Evolutionary conservation across 1,284 basidiomycete genomes (phyloP).

Genomic region (Pisolithus thermaeus): DNA sequence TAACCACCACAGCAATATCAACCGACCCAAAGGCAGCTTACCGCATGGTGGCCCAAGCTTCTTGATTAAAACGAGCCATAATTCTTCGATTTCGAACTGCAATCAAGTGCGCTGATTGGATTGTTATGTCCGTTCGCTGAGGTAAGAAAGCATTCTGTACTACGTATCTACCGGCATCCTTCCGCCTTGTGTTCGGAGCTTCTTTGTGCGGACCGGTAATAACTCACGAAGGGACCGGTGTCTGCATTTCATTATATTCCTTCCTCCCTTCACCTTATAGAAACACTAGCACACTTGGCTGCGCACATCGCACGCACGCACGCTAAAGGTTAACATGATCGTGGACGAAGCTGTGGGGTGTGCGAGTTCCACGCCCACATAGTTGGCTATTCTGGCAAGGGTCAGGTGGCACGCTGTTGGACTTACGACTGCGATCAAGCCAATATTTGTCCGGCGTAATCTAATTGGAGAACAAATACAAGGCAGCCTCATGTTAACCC

Average conservation of each 20-base stretch:
- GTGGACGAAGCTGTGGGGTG: not conserved
- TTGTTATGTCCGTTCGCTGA: conserved; percentile 4
- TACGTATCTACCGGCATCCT: conserved; percentile 1
- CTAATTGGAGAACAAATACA: conserved; percentile 1
- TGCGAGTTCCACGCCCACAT: not conserved
- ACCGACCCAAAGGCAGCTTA: not conserved
- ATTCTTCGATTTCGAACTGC: conserved; percentile 1
- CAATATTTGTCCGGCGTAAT: not conserved
- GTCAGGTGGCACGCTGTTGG: not conserved
- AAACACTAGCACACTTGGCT: not conserved
- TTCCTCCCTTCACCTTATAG: not conserved
- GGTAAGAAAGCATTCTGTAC: not conserved
- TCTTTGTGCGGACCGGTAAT: too few relatives aligned
- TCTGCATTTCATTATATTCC: conserved; percentile 6
- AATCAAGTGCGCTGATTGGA: conserved; percentile 5
- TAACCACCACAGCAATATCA: not conserved
- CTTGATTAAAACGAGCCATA: not conserved
- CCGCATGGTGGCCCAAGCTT: conserved; percentile 2
- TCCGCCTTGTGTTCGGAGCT: not conserved
- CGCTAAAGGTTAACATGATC: not conserved
- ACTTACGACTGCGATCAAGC: conserved; percentile 5
- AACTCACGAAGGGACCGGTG: not conserved
- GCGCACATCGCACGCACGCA: not conserved
- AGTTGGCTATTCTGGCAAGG: not conserved
- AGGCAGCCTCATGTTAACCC: conserved; percentile 5